Conservation (phyloP, 305 asterid genomes). For the Fraxinus xanthoxyloides region DNA sequence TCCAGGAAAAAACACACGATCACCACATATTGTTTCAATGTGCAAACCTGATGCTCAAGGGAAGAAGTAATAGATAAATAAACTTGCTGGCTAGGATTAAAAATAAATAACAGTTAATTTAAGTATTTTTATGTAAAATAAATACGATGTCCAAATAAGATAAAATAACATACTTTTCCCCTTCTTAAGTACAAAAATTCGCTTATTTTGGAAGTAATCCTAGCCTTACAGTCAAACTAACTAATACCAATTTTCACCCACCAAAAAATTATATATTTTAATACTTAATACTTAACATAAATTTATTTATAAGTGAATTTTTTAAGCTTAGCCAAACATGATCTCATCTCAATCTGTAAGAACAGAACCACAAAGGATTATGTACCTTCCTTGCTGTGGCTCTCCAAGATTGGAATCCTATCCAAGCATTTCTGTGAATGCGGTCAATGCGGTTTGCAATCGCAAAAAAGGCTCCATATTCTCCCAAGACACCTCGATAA, state of each 20-base stretch:
- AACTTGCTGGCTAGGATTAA: neutral
- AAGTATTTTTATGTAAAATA: neutral
- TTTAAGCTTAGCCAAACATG: neutral
- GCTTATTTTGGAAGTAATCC: conserved; percentile 2
- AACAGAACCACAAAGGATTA: conserved; percentile 14
- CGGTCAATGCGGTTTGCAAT: conserved; percentile 90
- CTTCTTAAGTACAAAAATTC: neutral
- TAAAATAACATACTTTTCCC: neutral
- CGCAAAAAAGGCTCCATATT: conserved; percentile 87
- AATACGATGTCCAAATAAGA: neutral
- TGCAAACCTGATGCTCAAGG: neutral
- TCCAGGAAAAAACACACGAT: conserved; percentile 9
- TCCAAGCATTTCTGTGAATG: conserved; percentile 94
- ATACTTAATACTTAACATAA: neutral
- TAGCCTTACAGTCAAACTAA: neutral
- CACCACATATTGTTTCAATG: neutral
- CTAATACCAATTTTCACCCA: neutral
- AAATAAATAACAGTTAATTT: neutral
- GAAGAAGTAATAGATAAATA: neutral
- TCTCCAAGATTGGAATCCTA: conserved; percentile 98
- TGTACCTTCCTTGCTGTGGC: conserved; percentile 80
- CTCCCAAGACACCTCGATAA: conserved; percentile 79
- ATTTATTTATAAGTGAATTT: neutral
- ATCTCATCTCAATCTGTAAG: conserved; percentile 1
- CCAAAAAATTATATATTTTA: neutral